phyloP scores from a whole-genome alignment of 2,329 filamentous ascomycete species.

The Thielaviopsis cerberus region DNA sequence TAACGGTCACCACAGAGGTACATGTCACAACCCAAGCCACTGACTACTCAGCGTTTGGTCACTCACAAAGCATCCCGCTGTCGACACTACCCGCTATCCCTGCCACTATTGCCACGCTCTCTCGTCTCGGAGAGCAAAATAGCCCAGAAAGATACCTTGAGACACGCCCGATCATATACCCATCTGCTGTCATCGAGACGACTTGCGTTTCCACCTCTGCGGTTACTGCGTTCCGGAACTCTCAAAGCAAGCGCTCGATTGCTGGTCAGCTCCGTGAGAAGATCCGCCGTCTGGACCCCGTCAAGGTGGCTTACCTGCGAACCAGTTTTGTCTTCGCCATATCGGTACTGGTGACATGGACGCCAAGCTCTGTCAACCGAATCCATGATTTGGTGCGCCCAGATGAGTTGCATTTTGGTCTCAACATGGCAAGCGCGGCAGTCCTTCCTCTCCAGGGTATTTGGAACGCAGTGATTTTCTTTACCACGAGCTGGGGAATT shows the following conservation, averaged over 20 bases:
- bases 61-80: neutral
- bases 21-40: slow-evolving; percentile 1
- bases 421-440: slow-evolving; percentile 50
- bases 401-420: slow-evolving; percentile 35
- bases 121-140: slow-evolving; percentile 3
- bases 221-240: slow-evolving; percentile 6
- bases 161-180: neutral
- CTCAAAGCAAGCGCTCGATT: slow-evolving; percentile 11
- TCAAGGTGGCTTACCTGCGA: slow-evolving; percentile 41
- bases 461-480: slow-evolving; percentile 66
- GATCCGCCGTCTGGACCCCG: slow-evolving; percentile 30
- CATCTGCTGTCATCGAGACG: slow-evolving; percentile 14
- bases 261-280: slow-evolving; percentile 16
- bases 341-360: slow-evolving; percentile 43
- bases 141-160: slow-evolving; percentile 3
- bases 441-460: slow-evolving; percentile 63
- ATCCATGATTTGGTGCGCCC: slow-evolving; percentile 47
- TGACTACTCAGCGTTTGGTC: neutral
- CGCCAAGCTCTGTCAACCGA: slow-evolving; percentile 52
- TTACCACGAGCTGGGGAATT: slow-evolving; percentile 38
- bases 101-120: neutral
- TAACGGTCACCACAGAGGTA: slow-evolving; percentile 34
- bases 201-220: slow-evolving; percentile 15
- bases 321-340: slow-evolving; percentile 43
- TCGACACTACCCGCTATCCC: neutral